These are phyloP conservation scores for Colletotrichum viniferum DNA, from an alignment of 2,329 filamentous ascomycete genomes.

Conservation along the genomic window DNA sequence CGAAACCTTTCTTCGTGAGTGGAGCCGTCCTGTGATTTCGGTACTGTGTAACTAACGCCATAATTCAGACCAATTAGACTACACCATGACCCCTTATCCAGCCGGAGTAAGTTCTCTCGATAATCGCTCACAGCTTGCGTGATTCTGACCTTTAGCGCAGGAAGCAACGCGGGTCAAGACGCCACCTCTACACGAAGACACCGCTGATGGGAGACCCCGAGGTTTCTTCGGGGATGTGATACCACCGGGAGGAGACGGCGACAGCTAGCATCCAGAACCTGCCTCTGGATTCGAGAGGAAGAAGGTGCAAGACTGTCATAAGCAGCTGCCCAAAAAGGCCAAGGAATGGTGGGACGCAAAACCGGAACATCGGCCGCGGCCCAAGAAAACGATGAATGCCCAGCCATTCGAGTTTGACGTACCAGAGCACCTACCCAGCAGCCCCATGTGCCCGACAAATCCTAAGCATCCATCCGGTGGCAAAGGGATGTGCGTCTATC, in stretches of 20 bases:
- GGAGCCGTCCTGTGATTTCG: background rate
- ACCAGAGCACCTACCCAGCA: slow-evolving; percentile 55
- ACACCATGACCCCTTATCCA: slow-evolving; percentile 32
- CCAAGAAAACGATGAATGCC: slow-evolving; percentile 14
- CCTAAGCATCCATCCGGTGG: slow-evolving; percentile 47
- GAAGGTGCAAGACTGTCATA: slow-evolving; percentile 21
- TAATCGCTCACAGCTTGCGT: background rate
- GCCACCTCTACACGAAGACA: slow-evolving; percentile 46
- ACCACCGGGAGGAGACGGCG: slow-evolving; percentile 26
- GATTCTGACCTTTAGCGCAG: slow-evolving; percentile 32
- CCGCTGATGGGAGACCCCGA: slow-evolving; percentile 39
- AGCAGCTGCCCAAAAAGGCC: slow-evolving; percentile 26
- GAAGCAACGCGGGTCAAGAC: slow-evolving; percentile 55
- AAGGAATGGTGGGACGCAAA: slow-evolving; percentile 42
- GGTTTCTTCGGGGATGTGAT: slow-evolving; percentile 49
- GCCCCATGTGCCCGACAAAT: slow-evolving; percentile 57
- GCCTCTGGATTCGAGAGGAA: background rate
- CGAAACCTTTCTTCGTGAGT: background rate
- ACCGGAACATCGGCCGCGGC: slow-evolving; percentile 26
- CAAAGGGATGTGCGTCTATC: slow-evolving; percentile 54
- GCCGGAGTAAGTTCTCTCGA: slow-evolving; percentile 32
- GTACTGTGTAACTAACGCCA: background rate
- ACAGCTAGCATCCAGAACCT: slow-evolving; percentile 12
- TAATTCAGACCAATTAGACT: slow-evolving; percentile 18
- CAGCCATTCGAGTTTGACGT: slow-evolving; percentile 51